These are phyloP conservation scores for Spergularia marina DNA, from an alignment of 148 eudicot species.

Conservation along the genomic window DNA sequence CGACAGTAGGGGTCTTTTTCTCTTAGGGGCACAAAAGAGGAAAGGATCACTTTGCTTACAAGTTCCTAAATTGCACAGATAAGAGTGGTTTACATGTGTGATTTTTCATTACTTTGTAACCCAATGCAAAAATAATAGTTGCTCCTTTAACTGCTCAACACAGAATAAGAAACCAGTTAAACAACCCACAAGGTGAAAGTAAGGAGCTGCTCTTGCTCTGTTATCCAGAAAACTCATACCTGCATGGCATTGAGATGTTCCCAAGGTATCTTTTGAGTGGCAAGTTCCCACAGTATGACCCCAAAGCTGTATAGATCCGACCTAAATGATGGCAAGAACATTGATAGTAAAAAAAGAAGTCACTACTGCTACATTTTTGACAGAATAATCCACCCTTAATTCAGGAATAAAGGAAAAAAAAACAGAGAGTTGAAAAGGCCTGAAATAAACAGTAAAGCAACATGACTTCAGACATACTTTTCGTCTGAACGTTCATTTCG, in stretches of 20 bases:
- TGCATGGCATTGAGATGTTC: conserved; percentile 94
- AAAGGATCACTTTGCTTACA: neutral
- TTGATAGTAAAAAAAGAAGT: neutral
- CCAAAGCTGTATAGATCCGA: conserved; percentile 95
- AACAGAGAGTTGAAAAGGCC: neutral
- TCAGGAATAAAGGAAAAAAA: neutral
- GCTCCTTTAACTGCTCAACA: neutral
- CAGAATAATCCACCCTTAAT: neutral
- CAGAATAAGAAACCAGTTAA: neutral
- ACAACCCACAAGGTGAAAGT: neutral
- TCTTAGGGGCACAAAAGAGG: neutral
- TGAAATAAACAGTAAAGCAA: conserved; percentile 16
- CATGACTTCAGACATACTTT: conserved; percentile 51
- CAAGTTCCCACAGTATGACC: conserved; percentile 91
- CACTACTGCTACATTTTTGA: neutral
- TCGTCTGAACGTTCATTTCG: conserved; percentile 92
- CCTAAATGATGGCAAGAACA: conserved; percentile 39
- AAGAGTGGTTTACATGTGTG: neutral
- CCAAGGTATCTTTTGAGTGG: conserved; percentile 93
- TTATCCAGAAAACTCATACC: conserved; percentile 40
- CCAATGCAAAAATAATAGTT: neutral
- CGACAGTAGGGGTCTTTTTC: neutral
- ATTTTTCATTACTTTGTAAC: neutral
- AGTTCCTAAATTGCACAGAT: neutral
- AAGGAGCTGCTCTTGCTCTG: neutral